These are phyloP conservation scores for Alternaria burnsii DNA, from an alignment of 2,329 filamentous ascomycete genomes.

Conservation along the genomic window DNA sequence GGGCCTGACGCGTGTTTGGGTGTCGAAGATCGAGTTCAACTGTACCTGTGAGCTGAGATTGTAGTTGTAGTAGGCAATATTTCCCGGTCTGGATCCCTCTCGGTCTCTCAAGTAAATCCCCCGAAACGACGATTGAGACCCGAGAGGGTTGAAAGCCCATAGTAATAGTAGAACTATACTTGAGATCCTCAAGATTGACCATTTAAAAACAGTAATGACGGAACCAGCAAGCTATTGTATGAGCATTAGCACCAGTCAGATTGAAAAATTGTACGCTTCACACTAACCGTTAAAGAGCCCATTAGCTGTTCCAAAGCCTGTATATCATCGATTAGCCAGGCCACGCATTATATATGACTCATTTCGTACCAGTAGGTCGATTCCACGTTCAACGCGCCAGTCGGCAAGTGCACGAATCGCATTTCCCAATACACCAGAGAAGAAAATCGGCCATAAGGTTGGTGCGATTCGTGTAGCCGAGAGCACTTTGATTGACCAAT, in stretches of 20 bases:
- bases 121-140: slow-evolving; percentile 20
- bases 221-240: not conserved
- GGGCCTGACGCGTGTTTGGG: not conserved
- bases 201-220: slow-evolving; percentile 14
- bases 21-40: not conserved
- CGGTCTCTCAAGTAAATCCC: not conserved
- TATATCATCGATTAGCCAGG: not conserved
- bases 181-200: slow-evolving; percentile 14
- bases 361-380: slow-evolving; percentile 7
- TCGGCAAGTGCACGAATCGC: slow-evolving; percentile 14
- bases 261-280: not conserved
- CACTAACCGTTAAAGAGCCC: not conserved
- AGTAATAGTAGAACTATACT: slow-evolving; percentile 8
- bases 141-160: slow-evolving; percentile 20
- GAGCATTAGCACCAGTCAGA: not conserved
- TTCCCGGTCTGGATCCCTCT: not conserved
- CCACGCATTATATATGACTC: not conserved
- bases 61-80: not conserved
- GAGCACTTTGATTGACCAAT: not conserved
- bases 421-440: slow-evolving; percentile 17
- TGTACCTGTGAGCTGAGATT: not conserved
- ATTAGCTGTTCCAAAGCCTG: not conserved
- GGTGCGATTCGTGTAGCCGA: slow-evolving; percentile 15
- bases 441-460: slow-evolving; percentile 18
- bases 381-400: slow-evolving; percentile 17